Base-by-base conservation (phyloP, 352 stramenopile genomes). In the Peronospora farinosa region DNA sequence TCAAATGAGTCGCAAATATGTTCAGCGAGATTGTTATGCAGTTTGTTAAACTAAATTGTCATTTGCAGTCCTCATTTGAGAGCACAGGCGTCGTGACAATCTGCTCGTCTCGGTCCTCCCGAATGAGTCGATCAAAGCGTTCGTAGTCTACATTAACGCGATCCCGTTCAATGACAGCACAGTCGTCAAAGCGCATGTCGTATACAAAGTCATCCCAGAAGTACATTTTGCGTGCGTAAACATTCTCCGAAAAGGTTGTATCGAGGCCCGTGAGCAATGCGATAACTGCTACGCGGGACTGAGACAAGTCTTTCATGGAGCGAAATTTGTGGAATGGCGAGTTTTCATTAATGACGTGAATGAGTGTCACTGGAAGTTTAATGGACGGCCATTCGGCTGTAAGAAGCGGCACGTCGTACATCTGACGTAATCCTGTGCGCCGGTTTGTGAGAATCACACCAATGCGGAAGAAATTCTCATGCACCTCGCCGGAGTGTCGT, bases 141-240 rank as follows among this genome's bases (percentile, higher is more conserved):
- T 69, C 56, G 46, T 82, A 92, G 51, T 92, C 77, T 5, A 92
- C 72, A 15, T 78, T 49, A 0, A 92, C 74, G 31, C 61, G 50
- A 40, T 88, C 78, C 15, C 76, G 73, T 49, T 80, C 66, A 30
- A 92, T 67, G 28, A 84, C 53, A n/a, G 79, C 78, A 47, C 86
- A 87, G 60, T 92, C 78, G 9, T 62, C 76, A 45, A 92, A 92
- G 42, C 68, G 73, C 69, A 76, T 81, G 42, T 88, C 71, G 62
- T 70, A 88, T 21, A 72, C 80, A 51, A 92, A 92, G n/a, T 92
- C 76, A 41, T 92, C 74, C 76, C 76, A 92, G 42, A 92, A 92
- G 66, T 92, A 92, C 78, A 87, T 89, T 43, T 89, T 88, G 15
- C 81, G 81, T 11, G 81, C 81, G 44, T 92, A 92, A 32, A 92